These are phyloP conservation scores for Quercus phellos DNA, from an alignment of 331 rosid genomes.

Conservation along the genomic window DNA sequence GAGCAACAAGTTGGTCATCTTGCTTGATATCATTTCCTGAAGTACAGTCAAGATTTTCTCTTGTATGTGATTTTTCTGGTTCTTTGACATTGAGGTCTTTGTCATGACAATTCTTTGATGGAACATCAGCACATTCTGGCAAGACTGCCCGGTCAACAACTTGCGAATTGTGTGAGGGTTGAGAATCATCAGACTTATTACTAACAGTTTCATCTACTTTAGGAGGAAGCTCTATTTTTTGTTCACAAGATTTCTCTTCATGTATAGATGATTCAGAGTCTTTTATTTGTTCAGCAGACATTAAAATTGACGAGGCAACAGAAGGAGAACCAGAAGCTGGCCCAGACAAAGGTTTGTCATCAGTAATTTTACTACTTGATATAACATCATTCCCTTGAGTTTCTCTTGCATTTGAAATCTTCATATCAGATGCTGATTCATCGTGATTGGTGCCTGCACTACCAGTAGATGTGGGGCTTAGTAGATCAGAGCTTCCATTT, in stretches of 20 bases:
- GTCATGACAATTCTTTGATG: conserved; percentile 31
- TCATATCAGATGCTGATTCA: conserved; percentile 34
- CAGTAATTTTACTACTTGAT: conserved; percentile 30
- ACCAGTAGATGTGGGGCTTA: conserved; percentile 23
- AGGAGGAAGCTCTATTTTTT: conserved; percentile 34
- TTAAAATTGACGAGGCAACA: conserved; percentile 37
- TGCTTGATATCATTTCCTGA: conserved; percentile 35
- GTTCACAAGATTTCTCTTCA: conserved; percentile 26
- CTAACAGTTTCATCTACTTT: conserved; percentile 21
- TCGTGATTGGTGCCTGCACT: conserved; percentile 22
- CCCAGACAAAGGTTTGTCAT: conserved; percentile 32
- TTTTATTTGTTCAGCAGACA: conserved; percentile 28
- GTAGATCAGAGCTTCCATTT: conserved; percentile 46
- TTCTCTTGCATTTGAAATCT: conserved; percentile 26
- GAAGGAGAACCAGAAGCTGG: conserved; percentile 30
- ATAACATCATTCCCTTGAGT: conserved; percentile 30
- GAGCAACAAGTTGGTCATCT: conserved; percentile 40
- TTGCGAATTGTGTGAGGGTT: conserved; percentile 28
- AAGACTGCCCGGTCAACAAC: conserved; percentile 31
- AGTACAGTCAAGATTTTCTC: conserved; percentile 29
- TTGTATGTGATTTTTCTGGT: conserved; percentile 28
- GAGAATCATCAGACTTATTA: conserved; percentile 33
- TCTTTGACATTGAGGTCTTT: conserved; percentile 8
- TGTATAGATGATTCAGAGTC: conserved; percentile 27
- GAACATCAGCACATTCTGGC: conserved; percentile 28